A percentile compares a stretch with the other conserved stretches of the same genome.
phyloP scores from a whole-genome alignment of 2,329 filamentous ascomycete species.

The Arthrobotrys sphaeroides region DNA sequence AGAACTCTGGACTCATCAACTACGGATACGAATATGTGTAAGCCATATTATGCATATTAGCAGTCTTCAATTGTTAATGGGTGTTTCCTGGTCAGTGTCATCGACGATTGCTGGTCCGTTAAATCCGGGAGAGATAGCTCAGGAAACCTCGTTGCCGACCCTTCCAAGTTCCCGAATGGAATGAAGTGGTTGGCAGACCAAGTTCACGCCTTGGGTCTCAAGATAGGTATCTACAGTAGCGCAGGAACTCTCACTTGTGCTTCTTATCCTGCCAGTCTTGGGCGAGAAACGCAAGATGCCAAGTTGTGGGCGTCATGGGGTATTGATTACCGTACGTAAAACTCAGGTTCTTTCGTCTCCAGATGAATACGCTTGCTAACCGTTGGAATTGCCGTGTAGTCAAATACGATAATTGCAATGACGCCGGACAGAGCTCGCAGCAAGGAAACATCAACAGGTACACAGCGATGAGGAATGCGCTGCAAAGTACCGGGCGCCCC shows the following conservation, averaged over 20 bases:
- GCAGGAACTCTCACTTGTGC: conserved; percentile 37
- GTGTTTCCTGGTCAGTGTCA: conserved; percentile 29
- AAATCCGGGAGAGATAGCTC: conserved; percentile 57
- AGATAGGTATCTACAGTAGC: conserved; percentile 57
- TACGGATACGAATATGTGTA: conserved; percentile 70
- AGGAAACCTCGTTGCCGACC: conserved; percentile 43
- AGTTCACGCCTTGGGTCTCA: conserved; percentile 50
- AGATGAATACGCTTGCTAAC: neutral
- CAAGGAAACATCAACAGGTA: conserved; percentile 60
- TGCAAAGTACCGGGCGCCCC: conserved; percentile 59
- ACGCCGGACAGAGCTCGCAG: conserved; percentile 64
- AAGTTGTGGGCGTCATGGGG: conserved; percentile 35
- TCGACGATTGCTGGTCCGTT: conserved; percentile 57
- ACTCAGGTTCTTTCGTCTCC: conserved; percentile 18
- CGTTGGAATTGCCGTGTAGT: neutral
- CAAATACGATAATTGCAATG: conserved; percentile 62
- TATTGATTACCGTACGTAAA: conserved; percentile 19
- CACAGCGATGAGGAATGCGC: conserved; percentile 60
- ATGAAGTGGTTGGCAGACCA: conserved; percentile 54
- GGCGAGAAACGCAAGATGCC: conserved; percentile 54
- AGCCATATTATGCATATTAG: conserved; percentile 56
- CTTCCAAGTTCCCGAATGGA: conserved; percentile 52
- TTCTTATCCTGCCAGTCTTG: conserved; percentile 27
- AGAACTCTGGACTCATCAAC: conserved; percentile 66
- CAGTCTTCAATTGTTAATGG: neutral